Percentiles rank a stretch among this genome's conserved stretches.
Evolutionary conservation across 208 protist species (phyloP).

Genomic region (Novymonas esmeraldas): DNA sequence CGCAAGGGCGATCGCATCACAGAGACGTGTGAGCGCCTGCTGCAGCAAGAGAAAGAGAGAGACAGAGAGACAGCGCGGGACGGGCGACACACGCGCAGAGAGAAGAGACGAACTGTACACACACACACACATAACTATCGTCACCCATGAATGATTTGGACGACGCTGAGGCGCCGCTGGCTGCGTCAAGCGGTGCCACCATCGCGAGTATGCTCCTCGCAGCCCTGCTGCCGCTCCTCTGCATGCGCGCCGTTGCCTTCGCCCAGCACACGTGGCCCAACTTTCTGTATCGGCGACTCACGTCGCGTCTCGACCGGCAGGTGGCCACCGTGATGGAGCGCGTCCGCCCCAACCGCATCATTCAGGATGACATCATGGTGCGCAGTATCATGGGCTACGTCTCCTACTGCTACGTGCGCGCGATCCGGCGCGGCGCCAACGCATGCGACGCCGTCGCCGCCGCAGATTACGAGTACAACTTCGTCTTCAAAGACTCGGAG

Average conservation of each 20-base stretch:
- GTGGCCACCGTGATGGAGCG: slow-evolving; percentile 30
- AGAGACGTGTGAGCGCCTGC: too few species aligned
- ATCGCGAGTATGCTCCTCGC: slow-evolving; percentile 40
- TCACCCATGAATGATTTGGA: too few species aligned
- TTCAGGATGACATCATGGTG: slow-evolving; percentile 27
- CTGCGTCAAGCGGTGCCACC: slow-evolving; percentile 7
- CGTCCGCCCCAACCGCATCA: slow-evolving; percentile 20
- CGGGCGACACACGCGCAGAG: too few species aligned
- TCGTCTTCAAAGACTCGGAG: slow-evolving; percentile 15
- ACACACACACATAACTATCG: not conserved
- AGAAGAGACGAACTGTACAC: too few species aligned
- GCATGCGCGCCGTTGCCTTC: slow-evolving; percentile 34
- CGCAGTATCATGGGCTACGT: slow-evolving; percentile 32
- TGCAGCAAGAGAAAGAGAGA: too few species aligned
- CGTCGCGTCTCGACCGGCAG: slow-evolving; percentile 27
- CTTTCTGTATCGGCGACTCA: slow-evolving; percentile 30
- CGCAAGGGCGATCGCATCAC: too few species aligned
- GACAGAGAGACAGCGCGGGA: too few species aligned
- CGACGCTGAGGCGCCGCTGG: not conserved
- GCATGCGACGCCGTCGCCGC: slow-evolving; percentile 25
- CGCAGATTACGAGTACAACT: slow-evolving; percentile 33
- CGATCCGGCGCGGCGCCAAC: slow-evolving; percentile 4
- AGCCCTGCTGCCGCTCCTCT: slow-evolving; percentile 41
- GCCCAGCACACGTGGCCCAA: slow-evolving; percentile 56
- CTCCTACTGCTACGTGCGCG: slow-evolving; percentile 30